A percentile compares a stretch with the other conserved stretches of the same genome.
Evolutionary conservation across 1,284 basidiomycete species (phyloP).

Genomic region (Melampsora occidentalis): DNA sequence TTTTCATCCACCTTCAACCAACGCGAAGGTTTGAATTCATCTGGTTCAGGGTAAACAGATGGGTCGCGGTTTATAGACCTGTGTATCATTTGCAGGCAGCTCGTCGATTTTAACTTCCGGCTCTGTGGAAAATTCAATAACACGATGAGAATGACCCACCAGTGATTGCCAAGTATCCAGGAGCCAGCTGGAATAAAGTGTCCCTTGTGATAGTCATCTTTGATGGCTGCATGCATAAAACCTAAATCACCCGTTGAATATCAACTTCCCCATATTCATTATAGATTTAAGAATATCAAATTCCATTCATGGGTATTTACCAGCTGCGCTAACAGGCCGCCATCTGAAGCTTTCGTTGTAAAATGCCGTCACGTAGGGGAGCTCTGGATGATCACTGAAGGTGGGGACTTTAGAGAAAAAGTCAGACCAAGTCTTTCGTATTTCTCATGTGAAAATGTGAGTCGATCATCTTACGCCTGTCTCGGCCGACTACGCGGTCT

Average conservation of each 20-base stretch:
- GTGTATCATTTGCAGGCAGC: neutral
- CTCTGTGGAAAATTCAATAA: constrained; percentile 13
- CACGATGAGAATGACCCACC: constrained; percentile 30
- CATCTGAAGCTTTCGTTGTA: constrained; percentile 64
- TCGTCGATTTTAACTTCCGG: constrained; percentile 13
- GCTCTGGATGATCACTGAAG: constrained; percentile 59
- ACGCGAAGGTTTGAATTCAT: constrained; percentile 24
- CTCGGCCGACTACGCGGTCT: constrained; percentile 53
- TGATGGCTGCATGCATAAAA: constrained; percentile 40
- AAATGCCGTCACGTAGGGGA: constrained; percentile 64
- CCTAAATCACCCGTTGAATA: constrained; percentile 3
- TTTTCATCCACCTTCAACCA: constrained; percentile 29
- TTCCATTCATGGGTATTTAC: constrained; percentile 27
- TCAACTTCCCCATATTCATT: neutral
- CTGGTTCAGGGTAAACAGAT: constrained; percentile 39
- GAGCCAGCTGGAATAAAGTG: constrained; percentile 46
- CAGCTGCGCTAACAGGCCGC: constrained; percentile 58
- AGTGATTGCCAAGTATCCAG: constrained; percentile 47
- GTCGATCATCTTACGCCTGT: constrained; percentile 23
- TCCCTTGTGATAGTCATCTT: constrained; percentile 44
- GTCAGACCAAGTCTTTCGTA: neutral
- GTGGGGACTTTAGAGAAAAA: constrained; percentile 22
- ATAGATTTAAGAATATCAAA: neutral
- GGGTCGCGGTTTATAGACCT: constrained; percentile 44
- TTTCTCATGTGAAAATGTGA: neutral